Evolutionary conservation across 345 rosid species (phyloP).

Genomic region (Populus davidiana): DNA sequence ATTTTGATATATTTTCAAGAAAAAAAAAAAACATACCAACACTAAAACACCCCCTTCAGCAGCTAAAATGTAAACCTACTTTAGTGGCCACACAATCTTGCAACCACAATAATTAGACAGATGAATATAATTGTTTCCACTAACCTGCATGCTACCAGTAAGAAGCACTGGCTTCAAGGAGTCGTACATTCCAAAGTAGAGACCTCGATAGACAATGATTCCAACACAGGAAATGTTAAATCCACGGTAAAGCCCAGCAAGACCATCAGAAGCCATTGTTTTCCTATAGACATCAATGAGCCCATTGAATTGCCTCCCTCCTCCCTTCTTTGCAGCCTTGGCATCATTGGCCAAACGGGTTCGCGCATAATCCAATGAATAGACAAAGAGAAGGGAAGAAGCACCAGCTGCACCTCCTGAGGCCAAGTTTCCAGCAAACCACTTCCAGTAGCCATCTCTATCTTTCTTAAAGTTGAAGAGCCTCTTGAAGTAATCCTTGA

Average conservation of each 20-base stretch:
- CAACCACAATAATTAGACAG: neutral
- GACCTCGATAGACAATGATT: conserved; percentile 36
- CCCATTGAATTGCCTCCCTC: conserved; percentile 28
- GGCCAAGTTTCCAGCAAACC: conserved; percentile 33
- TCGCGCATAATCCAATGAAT: conserved; percentile 26
- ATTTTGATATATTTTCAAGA: too few species aligned
- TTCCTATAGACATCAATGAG: conserved; percentile 33
- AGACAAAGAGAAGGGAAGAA: conserved; percentile 29
- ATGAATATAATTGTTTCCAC: neutral
- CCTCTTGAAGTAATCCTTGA: conserved; percentile 43
- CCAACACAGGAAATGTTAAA: conserved; percentile 35
- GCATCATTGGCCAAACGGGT: conserved; percentile 31
- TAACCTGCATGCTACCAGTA: conserved; percentile 26
- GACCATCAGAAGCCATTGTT: conserved; percentile 33
- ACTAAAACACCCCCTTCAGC: neutral
- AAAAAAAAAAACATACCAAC: too few species aligned
- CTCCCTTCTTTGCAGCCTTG: conserved; percentile 32
- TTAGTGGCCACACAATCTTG: too few species aligned
- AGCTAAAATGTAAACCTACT: neutral
- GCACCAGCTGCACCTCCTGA: conserved; percentile 34
- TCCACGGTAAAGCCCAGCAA: conserved; percentile 35
- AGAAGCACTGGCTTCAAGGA: conserved; percentile 29
- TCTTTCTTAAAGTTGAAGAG: conserved; percentile 44
- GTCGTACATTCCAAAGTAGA: conserved; percentile 34
- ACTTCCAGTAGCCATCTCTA: conserved; percentile 29